phyloP scores from a whole-genome alignment of 2,329 filamentous ascomycete genomes.

The Colletotrichum eleusines region DNA sequence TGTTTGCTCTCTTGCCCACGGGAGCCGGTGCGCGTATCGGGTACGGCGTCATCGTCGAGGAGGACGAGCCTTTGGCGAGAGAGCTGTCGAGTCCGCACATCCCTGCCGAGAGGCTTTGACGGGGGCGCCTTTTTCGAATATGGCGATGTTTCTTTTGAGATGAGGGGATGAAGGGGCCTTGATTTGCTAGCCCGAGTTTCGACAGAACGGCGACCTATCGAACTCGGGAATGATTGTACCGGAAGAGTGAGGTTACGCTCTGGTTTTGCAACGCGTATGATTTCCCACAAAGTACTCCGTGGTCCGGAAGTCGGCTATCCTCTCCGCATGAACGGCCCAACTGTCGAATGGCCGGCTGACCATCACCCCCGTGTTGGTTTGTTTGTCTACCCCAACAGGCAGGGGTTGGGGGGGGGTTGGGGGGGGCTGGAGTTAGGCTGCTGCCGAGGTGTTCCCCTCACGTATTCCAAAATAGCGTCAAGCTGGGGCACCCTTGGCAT shows the following conservation, averaged over 20 bases:
- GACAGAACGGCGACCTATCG: background rate
- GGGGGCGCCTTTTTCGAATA: background rate
- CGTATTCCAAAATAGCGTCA: background rate
- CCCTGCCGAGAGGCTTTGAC: background rate
- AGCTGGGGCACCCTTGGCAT: background rate
- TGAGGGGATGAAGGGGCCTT: background rate
- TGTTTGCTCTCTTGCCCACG: slow-evolving; percentile 35
- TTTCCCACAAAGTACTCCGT: background rate
- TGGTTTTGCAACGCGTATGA: background rate
- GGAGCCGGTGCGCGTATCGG: slow-evolving; percentile 30
- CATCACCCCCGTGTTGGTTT: background rate
- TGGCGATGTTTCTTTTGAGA: too few species aligned
- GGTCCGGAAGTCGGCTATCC: background rate
- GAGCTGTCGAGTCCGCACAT: slow-evolving; percentile 30
- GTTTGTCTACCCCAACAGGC: background rate
- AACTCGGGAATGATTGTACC: background rate
- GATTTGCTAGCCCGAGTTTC: background rate
- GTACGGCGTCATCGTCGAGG: slow-evolving; percentile 34
- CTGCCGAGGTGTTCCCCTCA: slow-evolving; percentile 18
- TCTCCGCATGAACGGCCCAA: slow-evolving; percentile 4
- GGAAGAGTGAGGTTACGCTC: background rate
- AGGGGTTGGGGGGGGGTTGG: too few species aligned
- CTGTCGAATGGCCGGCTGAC: background rate
- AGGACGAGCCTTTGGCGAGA: slow-evolving; percentile 7
- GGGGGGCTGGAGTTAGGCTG: too few species aligned